Conservation (phyloP, 192 early-diverging fungal species). For the Piromyces sp. region DNA sequence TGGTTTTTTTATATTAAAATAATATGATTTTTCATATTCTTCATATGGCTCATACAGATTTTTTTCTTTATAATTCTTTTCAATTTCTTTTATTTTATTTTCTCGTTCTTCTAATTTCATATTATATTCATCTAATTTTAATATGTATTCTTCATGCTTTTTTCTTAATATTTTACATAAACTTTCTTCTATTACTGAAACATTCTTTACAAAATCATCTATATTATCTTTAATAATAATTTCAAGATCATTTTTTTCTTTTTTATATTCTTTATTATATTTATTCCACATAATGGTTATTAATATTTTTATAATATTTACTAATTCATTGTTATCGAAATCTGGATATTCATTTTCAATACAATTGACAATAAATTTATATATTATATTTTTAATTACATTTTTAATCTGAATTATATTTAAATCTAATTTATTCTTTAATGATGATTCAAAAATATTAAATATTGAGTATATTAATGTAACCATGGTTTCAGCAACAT, state of each 20-base stretch:
- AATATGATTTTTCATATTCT: neutral
- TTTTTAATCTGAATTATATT: neutral
- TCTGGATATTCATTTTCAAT: neutral
- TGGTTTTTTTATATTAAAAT: neutral
- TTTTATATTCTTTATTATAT: neutral
- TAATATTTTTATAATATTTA: neutral
- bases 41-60: too few relatives aligned
- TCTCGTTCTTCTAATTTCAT: too few relatives aligned
- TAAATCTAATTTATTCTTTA: too few relatives aligned
- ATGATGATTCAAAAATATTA: too few relatives aligned
- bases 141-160: too few relatives aligned
- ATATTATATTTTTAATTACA: neutral
- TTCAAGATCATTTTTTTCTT: neutral
- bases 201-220: neutral
- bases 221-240: neutral
- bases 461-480: neutral
- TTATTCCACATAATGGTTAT: neutral
- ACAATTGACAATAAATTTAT: neutral
- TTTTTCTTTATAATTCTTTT: neutral
- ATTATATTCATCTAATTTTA: too few relatives aligned
- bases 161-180: too few relatives aligned
- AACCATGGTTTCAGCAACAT: neutral
- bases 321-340: neutral
- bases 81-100: too few relatives aligned
- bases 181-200: too few relatives aligned